These are phyloP conservation scores for Nothomitra cinnamomea DNA, from an alignment of 2,329 filamentous ascomycete species.

Conservation along the genomic window DNA sequence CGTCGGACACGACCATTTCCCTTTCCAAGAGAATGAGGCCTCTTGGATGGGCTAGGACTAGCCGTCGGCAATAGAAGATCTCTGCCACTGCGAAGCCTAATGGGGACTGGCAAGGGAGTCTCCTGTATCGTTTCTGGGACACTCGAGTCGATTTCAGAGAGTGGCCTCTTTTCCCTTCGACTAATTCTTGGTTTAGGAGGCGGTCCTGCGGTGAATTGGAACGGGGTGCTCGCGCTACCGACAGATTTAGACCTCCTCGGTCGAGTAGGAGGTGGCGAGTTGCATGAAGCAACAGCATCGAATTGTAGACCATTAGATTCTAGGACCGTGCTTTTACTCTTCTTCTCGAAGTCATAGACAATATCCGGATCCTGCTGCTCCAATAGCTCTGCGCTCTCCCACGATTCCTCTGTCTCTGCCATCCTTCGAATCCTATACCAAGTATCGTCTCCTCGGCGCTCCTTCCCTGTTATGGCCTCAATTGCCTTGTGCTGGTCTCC, in stretches of 20 bases:
- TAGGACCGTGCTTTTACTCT: neutral
- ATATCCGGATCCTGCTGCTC: neutral
- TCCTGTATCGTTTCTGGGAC: neutral
- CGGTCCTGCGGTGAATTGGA: neutral
- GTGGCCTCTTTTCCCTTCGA: neutral
- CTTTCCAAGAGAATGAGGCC: neutral
- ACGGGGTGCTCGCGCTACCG: neutral
- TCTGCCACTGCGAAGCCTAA: neutral
- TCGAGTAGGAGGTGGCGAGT: neutral
- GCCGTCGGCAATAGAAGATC: neutral
- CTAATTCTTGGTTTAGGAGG: neutral
- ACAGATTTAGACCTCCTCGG: neutral
- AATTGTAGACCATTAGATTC: neutral
- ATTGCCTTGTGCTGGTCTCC: neutral
- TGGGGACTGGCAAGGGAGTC: neutral
- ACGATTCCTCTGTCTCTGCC: neutral
- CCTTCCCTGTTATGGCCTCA: neutral
- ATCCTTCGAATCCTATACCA: neutral
- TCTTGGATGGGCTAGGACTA: neutral
- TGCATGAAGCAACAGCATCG: neutral
- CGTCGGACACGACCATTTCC: neutral
- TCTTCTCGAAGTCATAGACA: neutral
- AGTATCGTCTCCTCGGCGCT: neutral
- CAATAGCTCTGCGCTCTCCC: neutral
- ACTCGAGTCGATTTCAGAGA: neutral